Evolutionary conservation across 2,329 filamentous ascomycete species (phyloP), one percentile per base, ranked within the genome.

Genomic region (Furcasterigmium sp.): DNA sequence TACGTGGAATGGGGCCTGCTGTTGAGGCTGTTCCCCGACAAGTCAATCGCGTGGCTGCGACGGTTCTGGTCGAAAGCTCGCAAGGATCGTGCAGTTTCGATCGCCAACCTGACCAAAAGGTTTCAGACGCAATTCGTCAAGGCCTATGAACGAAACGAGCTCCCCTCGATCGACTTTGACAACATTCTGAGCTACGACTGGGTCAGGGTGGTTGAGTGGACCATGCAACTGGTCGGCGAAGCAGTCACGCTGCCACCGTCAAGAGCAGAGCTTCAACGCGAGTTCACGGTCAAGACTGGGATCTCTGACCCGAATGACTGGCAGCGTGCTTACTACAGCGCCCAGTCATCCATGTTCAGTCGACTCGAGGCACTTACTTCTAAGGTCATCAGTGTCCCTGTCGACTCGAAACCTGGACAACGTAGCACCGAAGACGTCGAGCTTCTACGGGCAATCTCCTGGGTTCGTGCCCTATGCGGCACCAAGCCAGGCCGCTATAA

Each of bases 111-210:
- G 36, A 80, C 78, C 5, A 65, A 72, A 6, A 75, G 78, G 38
- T 87, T 91, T 49, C 81, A 85, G 52, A 68, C 76, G 14, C 71
- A 69, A 8, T 87, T 87, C 51, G 63, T 88, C 6, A 62, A 70
- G 37, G 85, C 85, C 0, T 88, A 89, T 51, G 76, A 82, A 50
- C 70, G 68, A 2, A 74, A 75, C 8, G 72, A 83, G 47, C 51
- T 91, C 2, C 73, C 80, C 2, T 59, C 69, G 2, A 68, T 91
- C 17, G 69, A 88, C 56, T 86, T 78, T 50, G 72, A 85, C 40
- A 64, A 84, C 37, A 70, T 81, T 1, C 59, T 75, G 30, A 71
- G 73, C 2, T 88, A 87, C 46, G 82, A 91, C 55, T 90, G 87
- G 85, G 63, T 68, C 9, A 61, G 59, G 5, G 61, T 91, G 6